Evolutionary conservation across 805 yeast genomes (phyloP), one percentile per base, ranked within the genome.

Genomic region (Ogataea chonburiensis): DNA sequence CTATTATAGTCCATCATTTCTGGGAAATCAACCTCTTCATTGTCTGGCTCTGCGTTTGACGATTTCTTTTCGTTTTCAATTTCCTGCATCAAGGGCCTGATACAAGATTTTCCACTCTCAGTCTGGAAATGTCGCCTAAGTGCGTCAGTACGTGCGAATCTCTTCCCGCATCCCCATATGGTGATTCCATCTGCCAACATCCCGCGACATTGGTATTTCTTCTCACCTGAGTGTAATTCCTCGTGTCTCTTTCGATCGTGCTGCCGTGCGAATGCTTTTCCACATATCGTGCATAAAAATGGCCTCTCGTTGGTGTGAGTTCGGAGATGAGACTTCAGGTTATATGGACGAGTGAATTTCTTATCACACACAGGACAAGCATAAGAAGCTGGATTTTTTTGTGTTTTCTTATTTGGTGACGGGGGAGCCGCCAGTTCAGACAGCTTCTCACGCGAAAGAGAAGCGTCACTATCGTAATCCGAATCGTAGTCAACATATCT

Each of bases 271-370:
- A 85, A 85, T 1, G 89, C 85, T 56, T 84, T 84, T 4, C 86
- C 87, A 62, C 94, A 85, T 3, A 75, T 69, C 10, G 72, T 66
- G 60, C 95, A 85, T 6, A 76, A 68, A 52, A 76, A 85, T 5
- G 93, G 94, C 35, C 88, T 64, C 53, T 85, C 94, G 54, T 83
- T 83, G 0, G 94, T 84, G 57, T 86, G 98, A 0, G 98, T 91
- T 40, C 96, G 68, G 54, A 85, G 66, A 62, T 91, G 98, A 0
- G 96, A 86, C 49, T 91, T 86, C 47, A 91, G 67, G 56, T 93
- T 93, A 60, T 93, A 93, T 0, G 96, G 96, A 37, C 98, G 66
- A 2, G 98, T 91, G 58, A 91, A 91, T 31, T 81, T 67, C 61
- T 87, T 88, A 25, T 79, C 88, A 61, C 98, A 91, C 27, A 85